These are phyloP conservation scores for Xylariaceae sp. DNA, from an alignment of 2,329 filamentous ascomycete genomes.

Conservation along the genomic window DNA sequence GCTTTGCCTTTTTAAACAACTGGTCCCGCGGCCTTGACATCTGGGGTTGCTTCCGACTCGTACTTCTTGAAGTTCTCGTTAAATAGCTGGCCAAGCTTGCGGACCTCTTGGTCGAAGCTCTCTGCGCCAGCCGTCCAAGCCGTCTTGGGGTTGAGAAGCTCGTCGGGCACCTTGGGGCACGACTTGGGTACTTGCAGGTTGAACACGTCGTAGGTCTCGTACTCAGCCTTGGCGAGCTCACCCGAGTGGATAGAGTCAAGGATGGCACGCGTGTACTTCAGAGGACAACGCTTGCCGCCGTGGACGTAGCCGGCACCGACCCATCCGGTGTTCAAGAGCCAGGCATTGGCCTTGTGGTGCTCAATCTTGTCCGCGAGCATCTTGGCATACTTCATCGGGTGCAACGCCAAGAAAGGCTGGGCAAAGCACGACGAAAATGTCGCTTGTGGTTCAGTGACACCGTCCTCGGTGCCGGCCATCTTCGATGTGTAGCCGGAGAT, in stretches of 20 bases:
- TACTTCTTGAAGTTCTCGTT: conserved; percentile 98
- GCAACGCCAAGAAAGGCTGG: conserved; percentile 96
- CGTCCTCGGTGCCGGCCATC: conserved; percentile 99
- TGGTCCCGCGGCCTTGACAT: conserved; percentile 68
- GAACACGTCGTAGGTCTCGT: conserved; percentile 94
- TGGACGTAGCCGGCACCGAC: conserved; percentile 77
- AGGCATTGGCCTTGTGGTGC: conserved; percentile 90
- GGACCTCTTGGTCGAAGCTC: conserved; percentile 82
- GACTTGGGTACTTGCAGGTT: conserved; percentile 93
- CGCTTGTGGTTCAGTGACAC: conserved; percentile 92
- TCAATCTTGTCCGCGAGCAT: conserved; percentile 99
- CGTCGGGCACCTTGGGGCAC: conserved; percentile 82
- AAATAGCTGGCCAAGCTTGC: conserved; percentile 86
- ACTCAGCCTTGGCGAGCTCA: conserved; percentile 88
- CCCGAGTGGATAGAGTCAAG: conserved; percentile 97
- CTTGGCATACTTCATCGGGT: conserved; percentile 98
- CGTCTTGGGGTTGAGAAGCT: conserved; percentile 91
- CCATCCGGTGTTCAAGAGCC: conserved; percentile 80
- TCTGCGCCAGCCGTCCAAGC: conserved; percentile 81
- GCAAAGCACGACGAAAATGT: conserved; percentile 99
- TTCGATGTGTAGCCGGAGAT: conserved; percentile 99
- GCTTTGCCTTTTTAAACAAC: conserved; percentile 26
- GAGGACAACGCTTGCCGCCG: conserved; percentile 91
- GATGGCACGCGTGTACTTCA: conserved; percentile 98
- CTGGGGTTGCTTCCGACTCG: conserved; percentile 73